Conservation (phyloP, 495 filamentous ascomycete species). For the Pseudevernia furfuracea region DNA sequence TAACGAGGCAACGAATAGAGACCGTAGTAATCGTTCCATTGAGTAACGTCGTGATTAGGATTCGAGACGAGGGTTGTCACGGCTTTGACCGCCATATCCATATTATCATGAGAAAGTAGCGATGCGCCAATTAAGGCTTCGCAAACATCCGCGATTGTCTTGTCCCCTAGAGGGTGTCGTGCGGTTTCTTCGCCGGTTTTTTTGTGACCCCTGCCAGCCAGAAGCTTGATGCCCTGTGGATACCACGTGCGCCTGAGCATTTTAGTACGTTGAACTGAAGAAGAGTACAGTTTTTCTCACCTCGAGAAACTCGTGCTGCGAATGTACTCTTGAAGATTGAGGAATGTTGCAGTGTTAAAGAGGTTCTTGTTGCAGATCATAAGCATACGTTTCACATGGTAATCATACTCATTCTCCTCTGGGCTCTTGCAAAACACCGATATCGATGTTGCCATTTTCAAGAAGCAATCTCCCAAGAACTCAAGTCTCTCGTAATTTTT, state of each 20-base stretch:
- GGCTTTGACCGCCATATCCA: constrained; percentile 76
- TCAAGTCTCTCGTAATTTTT: constrained; percentile 95
- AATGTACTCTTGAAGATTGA: constrained; percentile 68
- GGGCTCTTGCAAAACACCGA: constrained; percentile 68
- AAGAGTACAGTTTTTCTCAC: constrained; percentile 30
- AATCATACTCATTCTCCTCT: constrained; percentile 74
- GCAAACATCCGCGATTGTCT: constrained; percentile 93
- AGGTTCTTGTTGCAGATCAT: constrained; percentile 90
- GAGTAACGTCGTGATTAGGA: constrained; percentile 56
- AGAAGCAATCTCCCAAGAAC: constrained; percentile 86
- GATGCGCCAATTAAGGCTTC: constrained; percentile 92
- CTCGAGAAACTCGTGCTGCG: constrained; percentile 75
- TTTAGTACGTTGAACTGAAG: neutral
- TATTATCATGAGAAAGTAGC: constrained; percentile 54
- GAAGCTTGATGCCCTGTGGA: constrained; percentile 61
- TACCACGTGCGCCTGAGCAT: constrained; percentile 63
- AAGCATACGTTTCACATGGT: constrained; percentile 84
- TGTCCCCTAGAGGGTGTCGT: constrained; percentile 72
- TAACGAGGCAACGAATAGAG: constrained; percentile 67
- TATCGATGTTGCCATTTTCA: constrained; percentile 94
- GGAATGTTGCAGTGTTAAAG: constrained; percentile 61
- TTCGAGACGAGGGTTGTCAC: constrained; percentile 68
- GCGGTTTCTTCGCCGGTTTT: constrained; percentile 44
- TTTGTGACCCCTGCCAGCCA: constrained; percentile 52
- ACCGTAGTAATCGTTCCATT: constrained; percentile 63